phyloP scores from a whole-genome alignment of 2,329 filamentous ascomycete species.

The Stachybotrys chartarum region DNA sequence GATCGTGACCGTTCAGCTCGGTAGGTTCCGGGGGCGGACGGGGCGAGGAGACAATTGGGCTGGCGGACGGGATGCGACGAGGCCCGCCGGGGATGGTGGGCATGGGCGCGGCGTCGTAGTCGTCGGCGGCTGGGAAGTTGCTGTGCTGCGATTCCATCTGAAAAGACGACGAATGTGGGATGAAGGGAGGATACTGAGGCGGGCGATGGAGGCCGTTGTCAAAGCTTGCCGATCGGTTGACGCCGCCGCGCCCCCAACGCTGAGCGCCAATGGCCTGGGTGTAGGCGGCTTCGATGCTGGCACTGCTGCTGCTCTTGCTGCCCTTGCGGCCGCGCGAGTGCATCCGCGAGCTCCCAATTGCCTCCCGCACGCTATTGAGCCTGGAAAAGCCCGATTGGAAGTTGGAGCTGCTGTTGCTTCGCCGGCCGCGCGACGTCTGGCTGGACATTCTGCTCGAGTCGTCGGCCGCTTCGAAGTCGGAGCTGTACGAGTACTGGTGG shows the following conservation, averaged over 20 bases:
- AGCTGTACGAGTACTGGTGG: conserved; percentile 50
- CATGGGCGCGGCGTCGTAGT: conserved; percentile 77
- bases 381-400: conserved; percentile 53
- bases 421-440: conserved; percentile 49
- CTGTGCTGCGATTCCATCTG: conserved; percentile 42
- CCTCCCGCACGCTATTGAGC: conserved; percentile 56
- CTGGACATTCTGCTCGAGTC: conserved; percentile 47
- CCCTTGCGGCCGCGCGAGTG: conserved; percentile 47
- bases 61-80: conserved; percentile 37
- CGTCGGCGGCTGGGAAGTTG: conserved; percentile 39
- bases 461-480: conserved; percentile 49
- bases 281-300: conserved; percentile 59
- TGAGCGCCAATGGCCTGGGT: conserved; percentile 44
- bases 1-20: conserved; percentile 30
- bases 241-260: conserved; percentile 45
- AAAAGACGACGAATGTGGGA: conserved; percentile 25
- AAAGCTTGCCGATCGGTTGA: conserved; percentile 63
- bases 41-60: conserved; percentile 25
- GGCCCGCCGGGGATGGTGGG: conserved; percentile 79
- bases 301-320: conserved; percentile 71
- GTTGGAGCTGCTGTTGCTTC: conserved; percentile 77
- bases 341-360: conserved; percentile 22
- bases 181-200: conserved; percentile 13
- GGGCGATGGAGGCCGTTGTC: conserved; percentile 52
- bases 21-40: conserved; percentile 31